Conservation (phyloP, 2,329 filamentous ascomycete species). For the Monilinia laxa region DNA sequence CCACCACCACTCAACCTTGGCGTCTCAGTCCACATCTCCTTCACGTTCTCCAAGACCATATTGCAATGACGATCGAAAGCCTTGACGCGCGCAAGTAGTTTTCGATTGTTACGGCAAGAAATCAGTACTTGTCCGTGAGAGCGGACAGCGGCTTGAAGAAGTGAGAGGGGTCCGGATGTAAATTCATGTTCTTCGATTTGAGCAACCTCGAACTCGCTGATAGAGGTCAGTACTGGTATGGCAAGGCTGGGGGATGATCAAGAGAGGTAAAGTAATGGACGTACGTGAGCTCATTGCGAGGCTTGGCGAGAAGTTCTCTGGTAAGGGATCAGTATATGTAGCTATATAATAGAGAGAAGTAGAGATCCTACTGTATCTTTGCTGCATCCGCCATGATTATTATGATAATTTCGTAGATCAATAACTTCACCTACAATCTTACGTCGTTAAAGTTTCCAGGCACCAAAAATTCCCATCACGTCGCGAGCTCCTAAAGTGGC, state of each 20-base stretch:
- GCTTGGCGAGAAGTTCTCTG: conserved; percentile 87
- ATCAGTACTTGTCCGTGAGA: conserved; percentile 95
- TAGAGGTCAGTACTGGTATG: conserved; percentile 29
- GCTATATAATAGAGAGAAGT: not conserved
- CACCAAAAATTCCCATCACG: conserved; percentile 31
- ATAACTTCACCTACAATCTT: conserved; percentile 10
- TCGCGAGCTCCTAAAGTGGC: conserved; percentile 26
- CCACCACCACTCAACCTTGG: conserved; percentile 79
- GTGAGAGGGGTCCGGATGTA: conserved; percentile 78
- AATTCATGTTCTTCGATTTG: conserved; percentile 78
- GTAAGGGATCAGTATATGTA: conserved; percentile 29
- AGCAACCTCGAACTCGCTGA: conserved; percentile 85
- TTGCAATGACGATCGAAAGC: conserved; percentile 99
- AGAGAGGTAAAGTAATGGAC: conserved; percentile 42
- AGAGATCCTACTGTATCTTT: conserved; percentile 63
- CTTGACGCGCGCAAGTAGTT: conserved; percentile 94
- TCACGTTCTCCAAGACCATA: conserved; percentile 96
- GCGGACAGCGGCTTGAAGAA: conserved; percentile 94
- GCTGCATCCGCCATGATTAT: conserved; percentile 60
- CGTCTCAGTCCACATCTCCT: conserved; percentile 99
- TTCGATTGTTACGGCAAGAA: conserved; percentile 96
- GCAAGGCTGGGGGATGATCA: conserved; percentile 26
- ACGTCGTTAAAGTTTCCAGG: conserved; percentile 27
- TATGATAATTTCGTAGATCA: conserved; percentile 32
- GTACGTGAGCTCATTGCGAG: conserved; percentile 87